These are phyloP conservation scores for Dothideomycetes sp. DNA, from an alignment of 2,329 filamentous ascomycete species.

Conservation along the genomic window DNA sequence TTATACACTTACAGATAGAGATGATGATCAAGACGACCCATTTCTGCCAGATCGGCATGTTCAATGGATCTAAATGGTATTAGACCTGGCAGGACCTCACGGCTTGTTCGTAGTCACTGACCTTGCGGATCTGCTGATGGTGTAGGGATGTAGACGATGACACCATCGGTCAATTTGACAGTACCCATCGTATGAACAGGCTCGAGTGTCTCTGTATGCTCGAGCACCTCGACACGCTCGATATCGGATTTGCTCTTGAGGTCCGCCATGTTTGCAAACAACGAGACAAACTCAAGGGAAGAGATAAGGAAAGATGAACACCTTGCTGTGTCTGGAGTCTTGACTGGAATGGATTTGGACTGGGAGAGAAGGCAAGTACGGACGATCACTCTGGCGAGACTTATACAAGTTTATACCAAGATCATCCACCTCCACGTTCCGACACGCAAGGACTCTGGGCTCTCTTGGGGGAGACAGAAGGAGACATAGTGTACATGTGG, in stretches of 20 bases:
- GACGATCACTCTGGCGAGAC: slow-evolving; percentile 4
- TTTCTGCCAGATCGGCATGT: slow-evolving; percentile 14
- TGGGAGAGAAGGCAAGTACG: not conserved
- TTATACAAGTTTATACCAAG: slow-evolving; percentile 8
- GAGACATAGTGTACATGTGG: slow-evolving; percentile 2
- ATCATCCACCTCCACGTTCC: not conserved
- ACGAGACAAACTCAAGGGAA: not conserved
- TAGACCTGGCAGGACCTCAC: slow-evolving; percentile 9
- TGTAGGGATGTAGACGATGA: slow-evolving; percentile 14
- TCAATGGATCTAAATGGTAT: slow-evolving; percentile 15
- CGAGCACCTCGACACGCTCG: slow-evolving; percentile 12
- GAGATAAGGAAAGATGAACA: too few species aligned
- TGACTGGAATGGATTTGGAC: too few species aligned
- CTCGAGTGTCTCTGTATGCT: slow-evolving; percentile 11
- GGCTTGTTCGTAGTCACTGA: not conserved
- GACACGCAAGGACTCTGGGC: not conserved
- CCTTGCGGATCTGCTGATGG: slow-evolving; percentile 14
- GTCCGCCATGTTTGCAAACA: slow-evolving; percentile 1
- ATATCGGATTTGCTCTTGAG: slow-evolving; percentile 14
- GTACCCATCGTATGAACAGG: slow-evolving; percentile 22
- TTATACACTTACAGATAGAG: slow-evolving; percentile 17
- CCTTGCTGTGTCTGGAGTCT: too few species aligned
- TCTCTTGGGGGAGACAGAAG: slow-evolving; percentile 4
- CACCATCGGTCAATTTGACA: slow-evolving; percentile 24
- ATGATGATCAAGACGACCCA: slow-evolving; percentile 13